Percentiles rank a stretch among this genome's conserved stretches.
phyloP scores from a whole-genome alignment of 163 green algal genomes.

The Prototheca wickerhamii region DNA sequence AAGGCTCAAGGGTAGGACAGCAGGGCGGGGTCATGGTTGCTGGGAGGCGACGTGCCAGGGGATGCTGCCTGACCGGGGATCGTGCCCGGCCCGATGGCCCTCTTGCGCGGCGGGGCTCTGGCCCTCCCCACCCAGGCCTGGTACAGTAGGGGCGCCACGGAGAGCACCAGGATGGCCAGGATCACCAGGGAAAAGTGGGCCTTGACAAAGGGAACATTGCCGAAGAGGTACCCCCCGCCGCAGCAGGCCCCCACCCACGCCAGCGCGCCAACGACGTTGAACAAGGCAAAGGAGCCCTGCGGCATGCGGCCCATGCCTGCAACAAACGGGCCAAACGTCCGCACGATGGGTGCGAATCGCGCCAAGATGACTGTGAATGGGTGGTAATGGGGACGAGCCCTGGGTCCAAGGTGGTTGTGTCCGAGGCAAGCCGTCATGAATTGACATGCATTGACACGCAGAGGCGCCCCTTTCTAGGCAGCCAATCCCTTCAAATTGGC shows the following conservation, averaged over 20 bases:
- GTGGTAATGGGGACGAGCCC: not conserved
- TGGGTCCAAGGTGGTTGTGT: not conserved
- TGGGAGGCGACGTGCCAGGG: no score
- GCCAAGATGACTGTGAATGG: slow-evolving; percentile 62
- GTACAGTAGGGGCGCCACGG: slow-evolving; percentile 62
- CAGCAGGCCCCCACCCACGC: slow-evolving; percentile 71
- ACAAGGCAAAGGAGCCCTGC: slow-evolving; percentile 48
- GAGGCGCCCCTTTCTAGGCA: no score
- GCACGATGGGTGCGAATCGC: slow-evolving; percentile 87
- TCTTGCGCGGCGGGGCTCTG: not conserved
- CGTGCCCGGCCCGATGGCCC: no score
- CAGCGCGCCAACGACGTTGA: slow-evolving; percentile 72
- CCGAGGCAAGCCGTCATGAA: not conserved
- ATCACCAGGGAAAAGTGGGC: slow-evolving; percentile 81
- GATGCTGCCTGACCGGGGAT: no score
- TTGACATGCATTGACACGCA: no score
- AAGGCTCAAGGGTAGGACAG: no score
- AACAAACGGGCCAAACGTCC: slow-evolving; percentile 91
- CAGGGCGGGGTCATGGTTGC: no score
- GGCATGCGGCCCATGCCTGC: slow-evolving; percentile 77
- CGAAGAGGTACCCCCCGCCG: slow-evolving; percentile 38
- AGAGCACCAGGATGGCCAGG: slow-evolving; percentile 74
- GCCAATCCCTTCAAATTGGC: no score
- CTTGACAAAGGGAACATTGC: slow-evolving; percentile 75
- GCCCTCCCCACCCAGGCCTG: slow-evolving; percentile 39